Percentiles rank a stretch among this genome's conserved stretches.
Evolutionary conservation across 495 filamentous ascomycete genomes (phyloP).

Genomic region (Penicillium dipodomyicola): DNA sequence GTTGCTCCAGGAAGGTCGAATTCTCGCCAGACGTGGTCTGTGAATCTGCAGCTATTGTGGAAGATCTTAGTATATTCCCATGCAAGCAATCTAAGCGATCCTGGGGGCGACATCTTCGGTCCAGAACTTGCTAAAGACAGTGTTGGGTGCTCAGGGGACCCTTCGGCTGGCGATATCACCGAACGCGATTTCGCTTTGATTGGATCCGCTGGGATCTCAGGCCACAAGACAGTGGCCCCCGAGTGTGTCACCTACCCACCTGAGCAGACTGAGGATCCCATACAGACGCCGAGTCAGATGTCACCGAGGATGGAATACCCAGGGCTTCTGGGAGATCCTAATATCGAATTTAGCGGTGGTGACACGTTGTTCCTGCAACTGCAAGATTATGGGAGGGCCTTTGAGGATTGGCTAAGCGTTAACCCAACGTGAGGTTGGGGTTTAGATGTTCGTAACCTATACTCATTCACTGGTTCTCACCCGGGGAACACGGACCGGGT

Average conservation of each 20-base stretch:
- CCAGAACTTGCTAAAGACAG: constrained; percentile 25
- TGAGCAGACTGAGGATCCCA: constrained; percentile 26
- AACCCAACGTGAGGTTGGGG: constrained; percentile 13
- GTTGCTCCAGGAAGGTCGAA: background rate
- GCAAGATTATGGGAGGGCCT: constrained; percentile 34
- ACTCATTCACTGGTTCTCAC: background rate
- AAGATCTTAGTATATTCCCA: constrained; percentile 34
- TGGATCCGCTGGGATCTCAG: constrained; percentile 38
- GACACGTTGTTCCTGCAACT: constrained; percentile 32
- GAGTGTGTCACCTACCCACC: constrained; percentile 37
- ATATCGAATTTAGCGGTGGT: constrained; percentile 17
- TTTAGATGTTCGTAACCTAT: background rate
- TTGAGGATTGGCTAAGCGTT: constrained; percentile 37
- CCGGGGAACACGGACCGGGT: constrained; percentile 23
- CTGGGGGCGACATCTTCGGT: constrained; percentile 27
- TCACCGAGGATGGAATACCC: constrained; percentile 15
- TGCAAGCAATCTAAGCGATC: constrained; percentile 22
- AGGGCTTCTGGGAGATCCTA: constrained; percentile 18
- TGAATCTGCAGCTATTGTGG: constrained; percentile 32
- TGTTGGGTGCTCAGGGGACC: constrained; percentile 8
- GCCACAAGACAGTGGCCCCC: constrained; percentile 32
- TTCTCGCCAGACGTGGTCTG: constrained; percentile 26
- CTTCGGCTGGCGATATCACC: constrained; percentile 15
- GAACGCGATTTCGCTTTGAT: constrained; percentile 35
- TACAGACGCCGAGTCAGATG: constrained; percentile 8